Evolutionary conservation across 2,329 filamentous ascomycete species (phyloP).

Genomic region (Aureobasidium subglaciale): DNA sequence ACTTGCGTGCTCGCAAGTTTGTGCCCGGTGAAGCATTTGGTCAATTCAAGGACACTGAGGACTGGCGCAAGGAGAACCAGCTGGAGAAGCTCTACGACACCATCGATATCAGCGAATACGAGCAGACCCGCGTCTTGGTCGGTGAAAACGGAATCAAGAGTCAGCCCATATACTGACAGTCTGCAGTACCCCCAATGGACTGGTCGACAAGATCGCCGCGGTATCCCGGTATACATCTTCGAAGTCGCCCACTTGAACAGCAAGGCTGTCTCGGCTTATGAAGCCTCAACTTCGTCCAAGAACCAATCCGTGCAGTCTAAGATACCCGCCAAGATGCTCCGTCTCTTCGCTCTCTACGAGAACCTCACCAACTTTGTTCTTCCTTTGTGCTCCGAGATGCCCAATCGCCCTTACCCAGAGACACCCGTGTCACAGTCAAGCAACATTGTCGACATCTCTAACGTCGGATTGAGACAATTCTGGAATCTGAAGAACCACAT

Average conservation of each 20-base stretch:
- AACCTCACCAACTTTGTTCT: slow-evolving; percentile 82
- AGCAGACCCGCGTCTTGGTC: slow-evolving; percentile 70
- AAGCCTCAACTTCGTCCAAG: slow-evolving; percentile 56
- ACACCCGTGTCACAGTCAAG: slow-evolving; percentile 89
- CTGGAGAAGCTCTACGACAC: slow-evolving; percentile 75
- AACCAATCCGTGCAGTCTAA: slow-evolving; percentile 52
- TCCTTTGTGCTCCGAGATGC: slow-evolving; percentile 72
- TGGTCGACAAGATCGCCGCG: slow-evolving; percentile 79
- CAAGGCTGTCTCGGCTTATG: slow-evolving; percentile 74
- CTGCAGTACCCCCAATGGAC: slow-evolving; percentile 87
- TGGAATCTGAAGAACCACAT: slow-evolving; percentile 93
- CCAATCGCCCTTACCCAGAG: slow-evolving; percentile 61
- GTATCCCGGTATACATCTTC: slow-evolving; percentile 87
- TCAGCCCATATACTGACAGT: neutral
- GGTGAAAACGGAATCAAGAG: slow-evolving; percentile 18
- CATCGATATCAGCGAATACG: slow-evolving; percentile 78
- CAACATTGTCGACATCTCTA: slow-evolving; percentile 89
- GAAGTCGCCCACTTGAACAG: slow-evolving; percentile 76
- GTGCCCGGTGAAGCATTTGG: slow-evolving; percentile 66
- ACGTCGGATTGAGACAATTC: slow-evolving; percentile 84
- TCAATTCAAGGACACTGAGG: slow-evolving; percentile 83
- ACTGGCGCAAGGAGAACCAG: slow-evolving; percentile 75
- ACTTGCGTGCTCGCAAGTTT: slow-evolving; percentile 78
- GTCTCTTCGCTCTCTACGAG: slow-evolving; percentile 89
- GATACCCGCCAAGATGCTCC: slow-evolving; percentile 67